These are phyloP conservation scores for Neurospora sp. DNA, from an alignment of 495 filamentous ascomycete genomes.

Conservation along the genomic window DNA sequence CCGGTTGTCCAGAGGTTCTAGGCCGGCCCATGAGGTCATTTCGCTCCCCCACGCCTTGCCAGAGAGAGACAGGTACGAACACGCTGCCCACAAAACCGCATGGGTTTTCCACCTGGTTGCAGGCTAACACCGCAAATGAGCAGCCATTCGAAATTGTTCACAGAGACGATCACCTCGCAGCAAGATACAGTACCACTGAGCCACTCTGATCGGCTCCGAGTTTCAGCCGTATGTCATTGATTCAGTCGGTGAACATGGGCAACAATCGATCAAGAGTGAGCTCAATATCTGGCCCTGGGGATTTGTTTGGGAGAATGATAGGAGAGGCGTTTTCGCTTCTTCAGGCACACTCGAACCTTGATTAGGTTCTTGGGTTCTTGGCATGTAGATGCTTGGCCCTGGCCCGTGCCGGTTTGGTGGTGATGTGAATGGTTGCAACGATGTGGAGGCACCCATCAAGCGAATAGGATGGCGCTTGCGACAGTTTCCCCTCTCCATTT, in stretches of 20 bases:
- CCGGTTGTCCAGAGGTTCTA: not conserved
- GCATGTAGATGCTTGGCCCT: not conserved
- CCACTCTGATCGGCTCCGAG: not conserved
- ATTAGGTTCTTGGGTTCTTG: not conserved
- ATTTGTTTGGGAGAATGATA: not conserved
- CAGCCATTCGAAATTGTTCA: not conserved
- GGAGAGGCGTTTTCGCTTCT: not conserved
- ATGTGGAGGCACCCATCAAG: not conserved
- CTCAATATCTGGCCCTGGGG: not conserved
- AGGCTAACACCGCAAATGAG: not conserved
- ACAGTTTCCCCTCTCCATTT: not conserved
- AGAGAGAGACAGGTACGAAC: not conserved
- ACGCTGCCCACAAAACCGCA: not conserved
- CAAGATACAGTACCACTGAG: not conserved
- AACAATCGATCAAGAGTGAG: not conserved
- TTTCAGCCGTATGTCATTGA: not conserved
- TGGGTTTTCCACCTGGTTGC: not conserved
- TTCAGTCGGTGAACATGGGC: not conserved
- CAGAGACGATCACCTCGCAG: not conserved
- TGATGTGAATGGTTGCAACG: not conserved
- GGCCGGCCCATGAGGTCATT: not conserved
- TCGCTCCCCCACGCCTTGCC: not conserved
- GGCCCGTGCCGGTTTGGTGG: not conserved
- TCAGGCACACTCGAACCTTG: not conserved
- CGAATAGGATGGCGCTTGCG: not conserved